Evolutionary conservation across 257 asterid genomes (phyloP).

Genomic region (Solanum pennellii): DNA sequence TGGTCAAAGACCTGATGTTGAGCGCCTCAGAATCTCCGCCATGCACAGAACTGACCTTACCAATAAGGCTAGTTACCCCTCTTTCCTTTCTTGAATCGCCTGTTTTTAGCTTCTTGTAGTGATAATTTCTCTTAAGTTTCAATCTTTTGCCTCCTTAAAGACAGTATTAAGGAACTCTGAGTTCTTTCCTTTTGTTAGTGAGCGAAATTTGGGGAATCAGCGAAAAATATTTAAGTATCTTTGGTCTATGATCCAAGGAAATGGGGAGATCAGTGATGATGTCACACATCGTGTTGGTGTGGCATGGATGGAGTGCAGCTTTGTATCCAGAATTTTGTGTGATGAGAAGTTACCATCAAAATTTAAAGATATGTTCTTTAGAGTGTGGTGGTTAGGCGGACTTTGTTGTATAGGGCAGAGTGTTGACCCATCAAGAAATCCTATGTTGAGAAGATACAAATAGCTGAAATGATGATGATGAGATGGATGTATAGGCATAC

Average conservation of each 20-base stretch:
- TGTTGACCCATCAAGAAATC: not conserved
- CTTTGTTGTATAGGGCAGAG: not conserved
- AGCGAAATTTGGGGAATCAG: not conserved
- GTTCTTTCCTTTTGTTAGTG: not conserved
- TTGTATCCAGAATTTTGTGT: not conserved
- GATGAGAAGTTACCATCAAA: no score
- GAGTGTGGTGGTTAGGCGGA: not conserved
- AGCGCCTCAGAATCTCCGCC: conserved; percentile 42
- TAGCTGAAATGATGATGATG: not conserved
- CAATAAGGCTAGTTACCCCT: conserved; percentile 33
- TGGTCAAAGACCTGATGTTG: conserved; percentile 38
- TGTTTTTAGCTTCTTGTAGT: not conserved
- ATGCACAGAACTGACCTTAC: conserved; percentile 64
- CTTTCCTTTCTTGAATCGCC: not conserved
- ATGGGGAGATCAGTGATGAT: no score
- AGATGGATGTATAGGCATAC: not conserved
- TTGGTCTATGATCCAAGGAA: not conserved
- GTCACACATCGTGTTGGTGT: not conserved
- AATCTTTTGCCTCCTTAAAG: not conserved
- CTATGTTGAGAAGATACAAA: not conserved
- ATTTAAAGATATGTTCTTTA: not conserved
- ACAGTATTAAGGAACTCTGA: not conserved
- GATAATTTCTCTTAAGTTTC: not conserved
- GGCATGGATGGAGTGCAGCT: not conserved
- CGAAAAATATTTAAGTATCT: not conserved